These are phyloP conservation scores for Cladophialophora exuberans DNA, from an alignment of 2,329 filamentous ascomycete species.

Conservation along the genomic window DNA sequence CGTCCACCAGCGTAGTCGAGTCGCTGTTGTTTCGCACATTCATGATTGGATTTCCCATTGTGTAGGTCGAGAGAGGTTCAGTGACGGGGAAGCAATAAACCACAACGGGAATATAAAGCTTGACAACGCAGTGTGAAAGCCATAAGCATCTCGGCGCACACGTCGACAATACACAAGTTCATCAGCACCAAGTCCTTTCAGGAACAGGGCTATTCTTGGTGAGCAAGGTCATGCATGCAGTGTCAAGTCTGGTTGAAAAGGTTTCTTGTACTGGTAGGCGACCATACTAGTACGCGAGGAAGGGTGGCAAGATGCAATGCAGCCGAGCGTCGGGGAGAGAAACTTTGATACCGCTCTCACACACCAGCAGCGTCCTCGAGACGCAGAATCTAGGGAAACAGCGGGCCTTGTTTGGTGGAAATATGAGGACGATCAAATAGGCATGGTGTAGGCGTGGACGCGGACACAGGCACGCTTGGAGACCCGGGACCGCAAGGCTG, in stretches of 20 bases:
- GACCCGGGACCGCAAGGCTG: too few relatives aligned
- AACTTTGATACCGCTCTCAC: not conserved
- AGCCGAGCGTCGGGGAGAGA: not conserved
- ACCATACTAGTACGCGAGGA: not conserved
- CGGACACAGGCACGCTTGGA: too few relatives aligned
- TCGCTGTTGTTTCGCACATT: not conserved
- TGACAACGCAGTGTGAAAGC: not conserved
- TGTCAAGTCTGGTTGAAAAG: not conserved
- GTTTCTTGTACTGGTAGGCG: too few relatives aligned
- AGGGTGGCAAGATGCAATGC: not conserved
- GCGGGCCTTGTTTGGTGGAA: not conserved
- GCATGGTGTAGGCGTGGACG: not conserved
- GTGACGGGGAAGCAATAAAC: not conserved
- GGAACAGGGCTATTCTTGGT: not conserved
- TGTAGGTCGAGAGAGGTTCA: not conserved
- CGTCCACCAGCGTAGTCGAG: slow-evolving; percentile 1
- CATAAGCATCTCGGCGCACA: slow-evolving; percentile 1
- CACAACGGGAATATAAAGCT: not conserved
- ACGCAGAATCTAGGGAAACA: not conserved
- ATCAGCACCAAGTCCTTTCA: slow-evolving; percentile 6
- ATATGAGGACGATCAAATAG: not conserved
- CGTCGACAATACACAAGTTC: not conserved
- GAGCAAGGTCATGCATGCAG: slow-evolving; percentile 6
- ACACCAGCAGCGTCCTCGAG: not conserved
- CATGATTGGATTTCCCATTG: not conserved